Base-by-base conservation (phyloP, 805 yeast species). In the Yarrowia sp. region DNA sequence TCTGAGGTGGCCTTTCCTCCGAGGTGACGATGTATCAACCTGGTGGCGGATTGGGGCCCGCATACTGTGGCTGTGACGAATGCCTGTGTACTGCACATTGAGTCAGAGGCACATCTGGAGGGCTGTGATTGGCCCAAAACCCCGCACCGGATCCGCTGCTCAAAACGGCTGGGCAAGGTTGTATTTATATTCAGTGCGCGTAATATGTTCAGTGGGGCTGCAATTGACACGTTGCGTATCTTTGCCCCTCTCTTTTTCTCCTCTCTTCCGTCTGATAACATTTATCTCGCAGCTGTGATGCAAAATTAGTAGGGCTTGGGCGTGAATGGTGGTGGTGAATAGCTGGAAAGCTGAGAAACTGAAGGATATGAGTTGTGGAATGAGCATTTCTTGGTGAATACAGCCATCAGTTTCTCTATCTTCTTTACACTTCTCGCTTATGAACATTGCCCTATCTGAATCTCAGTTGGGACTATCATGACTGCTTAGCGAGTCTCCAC, bases 231-330 rank as follows among this genome's bases (percentile, higher is more conserved):
- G 28, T 22, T 22, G 11, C 22, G 32, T 22, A 9, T 6, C 15
- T 13, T 8, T 10, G 35, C 32, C 38, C 17, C n/a, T n/a, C 42
- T 36, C 33, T 36, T n/a, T n/a, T 8, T n/a, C 28, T 13, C 15
- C 14, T 13, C 55, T 36, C 33, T 15, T 31, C n/a, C n/a, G 7
- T 28, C 33, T 31, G 57, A 13, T 51, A 51, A 51, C 58, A 51
- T 51, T 51, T 51, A 51, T 51, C 58, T 51, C 35, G 58, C 58
- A 38, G 10, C 18, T 36, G 22, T n/a, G 33, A 51, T n/a, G 58
- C 58, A 51, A 50, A 51, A 18, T 48, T 35, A 48, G 39, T 48
- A 17, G 15, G 6, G 6, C 14, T 14, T n/a, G n/a, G 38, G 38
- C 3, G 38, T 35, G 10, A 35, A 31, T 8, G 32, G 15, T 9